These are phyloP conservation scores for Naegleria fowleri DNA, from an alignment of 208 protist genomes.

Conservation along the genomic window DNA sequence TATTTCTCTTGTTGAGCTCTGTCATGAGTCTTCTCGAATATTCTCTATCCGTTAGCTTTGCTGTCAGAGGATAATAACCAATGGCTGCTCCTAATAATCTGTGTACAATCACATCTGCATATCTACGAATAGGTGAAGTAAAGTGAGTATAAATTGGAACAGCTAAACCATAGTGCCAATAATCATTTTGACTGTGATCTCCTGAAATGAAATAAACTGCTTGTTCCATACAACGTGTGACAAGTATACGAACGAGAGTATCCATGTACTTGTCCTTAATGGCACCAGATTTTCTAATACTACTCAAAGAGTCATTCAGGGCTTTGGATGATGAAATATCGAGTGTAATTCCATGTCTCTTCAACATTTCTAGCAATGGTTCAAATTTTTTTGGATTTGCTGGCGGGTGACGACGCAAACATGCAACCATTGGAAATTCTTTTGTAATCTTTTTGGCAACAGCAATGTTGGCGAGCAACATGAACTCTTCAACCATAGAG, in stretches of 20 bases:
- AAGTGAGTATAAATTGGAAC: constrained; percentile 84
- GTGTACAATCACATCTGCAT: constrained; percentile 81
- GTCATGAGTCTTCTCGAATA: constrained; percentile 64
- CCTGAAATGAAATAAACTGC: constrained; percentile 72
- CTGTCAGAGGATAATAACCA: constrained; percentile 56
- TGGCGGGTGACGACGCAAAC: constrained; percentile 75
- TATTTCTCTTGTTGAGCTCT: constrained; percentile 81
- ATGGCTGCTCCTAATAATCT: constrained; percentile 72
- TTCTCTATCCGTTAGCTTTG: constrained; percentile 57
- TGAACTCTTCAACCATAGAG: constrained; percentile 92
- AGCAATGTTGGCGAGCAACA: constrained; percentile 88
- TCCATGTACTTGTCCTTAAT: constrained; percentile 41
- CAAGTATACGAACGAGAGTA: constrained; percentile 54
- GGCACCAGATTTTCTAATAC: not conserved
- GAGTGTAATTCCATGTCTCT: constrained; percentile 42
- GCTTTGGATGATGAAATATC: constrained; percentile 48
- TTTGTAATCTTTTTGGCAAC: constrained; percentile 68
- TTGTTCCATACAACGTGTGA: constrained; percentile 62
- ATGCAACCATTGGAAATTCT: constrained; percentile 68
- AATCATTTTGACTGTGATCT: constrained; percentile 30
- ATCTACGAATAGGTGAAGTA: constrained; percentile 84
- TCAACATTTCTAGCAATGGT: constrained; percentile 41
- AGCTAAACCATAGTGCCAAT: constrained; percentile 75
- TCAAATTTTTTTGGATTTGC: constrained; percentile 53
- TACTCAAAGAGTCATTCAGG: constrained; percentile 54